Evolutionary conservation across 2,329 filamentous ascomycete species (phyloP).

Genomic region (Pezicula neosporulosa): DNA sequence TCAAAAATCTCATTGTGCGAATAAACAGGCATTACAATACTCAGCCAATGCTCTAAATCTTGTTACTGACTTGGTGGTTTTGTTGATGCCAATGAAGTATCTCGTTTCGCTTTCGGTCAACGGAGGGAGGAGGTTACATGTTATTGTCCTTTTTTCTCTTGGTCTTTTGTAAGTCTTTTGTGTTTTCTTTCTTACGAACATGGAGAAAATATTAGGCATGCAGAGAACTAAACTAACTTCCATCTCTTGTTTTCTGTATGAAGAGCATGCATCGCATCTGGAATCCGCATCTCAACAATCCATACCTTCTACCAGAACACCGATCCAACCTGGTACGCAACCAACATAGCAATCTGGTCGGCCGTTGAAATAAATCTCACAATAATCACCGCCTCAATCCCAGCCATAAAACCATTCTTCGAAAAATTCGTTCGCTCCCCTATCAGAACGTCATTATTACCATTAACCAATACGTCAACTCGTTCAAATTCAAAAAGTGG

Average conservation of each 20-base stretch:
- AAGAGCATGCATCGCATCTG: not conserved
- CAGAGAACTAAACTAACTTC: not conserved
- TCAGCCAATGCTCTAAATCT: not conserved
- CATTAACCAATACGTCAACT: no score
- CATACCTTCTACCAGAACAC: not conserved
- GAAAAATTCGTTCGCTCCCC: no score
- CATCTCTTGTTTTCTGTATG: not conserved
- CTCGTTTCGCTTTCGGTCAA: not conserved
- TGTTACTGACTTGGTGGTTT: not conserved
- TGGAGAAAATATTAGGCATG: not conserved
- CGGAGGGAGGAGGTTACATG: not conserved
- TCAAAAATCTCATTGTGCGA: not conserved
- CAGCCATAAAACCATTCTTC: not conserved
- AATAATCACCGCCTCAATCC: not conserved
- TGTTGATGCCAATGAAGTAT: slow-evolving; percentile 4
- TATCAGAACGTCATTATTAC: no score
- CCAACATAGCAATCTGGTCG: slow-evolving; percentile 2
- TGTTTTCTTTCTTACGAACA: not conserved
- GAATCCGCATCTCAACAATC: not conserved
- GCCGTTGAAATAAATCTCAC: not conserved
- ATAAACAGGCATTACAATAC: not conserved
- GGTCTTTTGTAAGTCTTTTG: not conserved
- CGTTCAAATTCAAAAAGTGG: no score
- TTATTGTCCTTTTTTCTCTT: not conserved
- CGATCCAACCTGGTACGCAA: not conserved